Evolutionary conservation across 805 yeast species (phyloP), one percentile per base, ranked within the genome.

Genomic region (Pichia rugopelliculosa): DNA sequence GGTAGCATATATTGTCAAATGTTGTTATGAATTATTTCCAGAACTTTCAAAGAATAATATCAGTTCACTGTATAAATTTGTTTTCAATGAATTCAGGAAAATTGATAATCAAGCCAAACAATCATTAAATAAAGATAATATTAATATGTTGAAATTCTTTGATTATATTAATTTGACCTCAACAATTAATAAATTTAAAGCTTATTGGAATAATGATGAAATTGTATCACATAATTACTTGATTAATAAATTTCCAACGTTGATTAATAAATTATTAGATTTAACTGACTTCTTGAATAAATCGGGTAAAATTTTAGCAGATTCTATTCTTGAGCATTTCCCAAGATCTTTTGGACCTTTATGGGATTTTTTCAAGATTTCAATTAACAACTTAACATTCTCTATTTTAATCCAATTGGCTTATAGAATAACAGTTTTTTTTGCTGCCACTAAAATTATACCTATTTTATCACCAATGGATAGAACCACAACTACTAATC

Each of bases 1-100:
- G 58, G 82, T 89, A 61, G 91, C 95, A 9, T 93, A 93, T 65
- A 82, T 91, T 52, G 96, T 93, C 25, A 85, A 95, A 61, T 88
- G 96, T 58, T 80, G 90, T 52, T 93, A 93, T 64, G 95, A 90
- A 61, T 80, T 96, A 3, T 88, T 91, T 58, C 96, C 98, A 1
- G 89, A 86, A 56, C 74, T 91, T 53, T 83, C 90, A 8, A 77
- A 79, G 46, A 55, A 59, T 45, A 66, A 66, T 50, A 58, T 67
- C 40, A 59, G 62, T 38, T 53, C 53, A 21, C 53, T 67, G 50
- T 55, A 66, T 27, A 65, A 67, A 44, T 66, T 66, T 37, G 57
- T 67, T n/a, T 57, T 66, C 59, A 58, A 55, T 36, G 70, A 66
- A 49, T 65, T 66, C 46, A 61, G 60, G 27, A 66, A 62, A 40